Evolutionary conservation across 805 yeast genomes (phyloP), one percentile per base, ranked within the genome.

Genomic region (Starmerella potacharoeniae): DNA sequence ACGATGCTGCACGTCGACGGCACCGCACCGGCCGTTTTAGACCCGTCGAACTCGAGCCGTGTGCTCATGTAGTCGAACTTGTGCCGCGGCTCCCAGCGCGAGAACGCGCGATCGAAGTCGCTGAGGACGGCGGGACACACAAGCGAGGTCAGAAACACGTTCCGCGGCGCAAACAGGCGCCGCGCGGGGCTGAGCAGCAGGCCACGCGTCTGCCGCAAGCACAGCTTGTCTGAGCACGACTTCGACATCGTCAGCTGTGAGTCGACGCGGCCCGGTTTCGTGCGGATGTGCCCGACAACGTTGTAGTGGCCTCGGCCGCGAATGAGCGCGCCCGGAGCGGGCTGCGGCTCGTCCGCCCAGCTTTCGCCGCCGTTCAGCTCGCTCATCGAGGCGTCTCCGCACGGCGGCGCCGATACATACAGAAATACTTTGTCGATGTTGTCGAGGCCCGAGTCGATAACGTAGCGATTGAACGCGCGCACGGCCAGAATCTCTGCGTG

Each of bases 261-360:
- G 65, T 93, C 97, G 33, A 74, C 66, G 51, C 97, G 68, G 1
- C 98, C 98, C 0, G 97, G 98, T 65, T 93, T 91, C 0, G 97
- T 90, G 58, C 98, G 73, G 0, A 91, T 89, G 8, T 72, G 68
- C 0, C 96, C 95, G 2, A 75, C 37, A 31, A 16, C 31, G 45
- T 55, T 54, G 49, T 37, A 61, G 29, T 61, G 58, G 17, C 55
- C 60, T 3, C 66, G 50, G 33, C 66, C 65, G 2, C 65, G 48
- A 17, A 61, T 31, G 49, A 49, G 50, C 39, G 35, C 49, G 17
- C 52, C 56, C 5, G 51, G 40, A 9, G 17, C 52, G n/a, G 56
- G 49, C 8, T 31, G 56, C 31, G 50, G 48, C 17, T 31, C 49
- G n/a, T 34, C 6, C n/a, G 55, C 31, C 63, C 64, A 52, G 16